Evolutionary conservation across 2,329 filamentous ascomycete genomes (phyloP), one percentile per base, ranked within the genome.

Genomic region (Arthroderma uncinatum): DNA sequence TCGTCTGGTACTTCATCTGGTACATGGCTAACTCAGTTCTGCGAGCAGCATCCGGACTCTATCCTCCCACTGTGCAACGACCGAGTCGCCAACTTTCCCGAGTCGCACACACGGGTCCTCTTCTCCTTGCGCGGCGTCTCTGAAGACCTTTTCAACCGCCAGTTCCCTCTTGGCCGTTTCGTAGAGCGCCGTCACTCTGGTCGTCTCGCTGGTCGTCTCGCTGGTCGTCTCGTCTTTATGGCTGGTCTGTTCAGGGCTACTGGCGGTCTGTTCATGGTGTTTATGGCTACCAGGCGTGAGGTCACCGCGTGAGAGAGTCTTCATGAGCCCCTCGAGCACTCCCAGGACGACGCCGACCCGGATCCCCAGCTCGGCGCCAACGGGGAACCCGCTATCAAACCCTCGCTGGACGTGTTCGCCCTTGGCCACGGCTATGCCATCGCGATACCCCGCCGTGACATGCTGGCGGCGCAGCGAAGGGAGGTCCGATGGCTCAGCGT

Each of bases 341-440:
- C 93, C 93, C 2, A 95, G 70, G 10, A 94, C 73, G 62, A 82
- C 83, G 0, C 93, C 93, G 0, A 84, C 85, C 28, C 79, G 78
- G 62, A 87, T 70, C 0, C 92, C 93, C 30, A 97, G 74, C 54
- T 85, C 83, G 0, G 89, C 91, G 10, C 93, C 93, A 0, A 97
- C 77, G 12, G 83, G 78, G 69, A 90, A 97, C 0, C 92, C 92
- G 62, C 92, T 88, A 68, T 98, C 93, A 67, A 98, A 97, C 0
- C 92, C 92, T 12, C 78, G 78, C 72, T 98, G 93, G 25, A 96
- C 82, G 65, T 83, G 86, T 52, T 78, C 74, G 25, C 81, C 81
- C 70, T 97, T 97, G 33, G 86, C 87, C 2, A 76, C 76, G 0
- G 85, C 80, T 55, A 97, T 81, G 47, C 92, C 93, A 65, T 96